phyloP scores from a whole-genome alignment of 164 flowering plant species.

The Nymphaea thermarum region DNA sequence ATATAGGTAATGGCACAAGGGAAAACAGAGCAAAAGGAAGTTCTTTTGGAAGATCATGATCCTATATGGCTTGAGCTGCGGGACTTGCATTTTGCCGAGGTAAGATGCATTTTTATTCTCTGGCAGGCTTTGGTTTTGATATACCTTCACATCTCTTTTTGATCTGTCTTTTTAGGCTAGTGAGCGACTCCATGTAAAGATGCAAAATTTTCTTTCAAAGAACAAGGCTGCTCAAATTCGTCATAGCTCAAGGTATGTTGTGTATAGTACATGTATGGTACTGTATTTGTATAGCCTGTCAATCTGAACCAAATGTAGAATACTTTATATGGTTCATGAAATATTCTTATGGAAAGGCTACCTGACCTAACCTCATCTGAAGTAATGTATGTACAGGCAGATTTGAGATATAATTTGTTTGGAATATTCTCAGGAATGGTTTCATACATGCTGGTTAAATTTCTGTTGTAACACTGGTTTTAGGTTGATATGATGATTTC shows the following conservation, averaged over 20 bases:
- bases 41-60: constrained; percentile 95
- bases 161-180: constrained; percentile 58
- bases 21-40: constrained; percentile 20
- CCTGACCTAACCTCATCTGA: no score
- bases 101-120: constrained; percentile 14
- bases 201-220: constrained; percentile 76
- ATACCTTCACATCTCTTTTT: constrained; percentile 6
- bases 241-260: constrained; percentile 49
- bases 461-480: no score
- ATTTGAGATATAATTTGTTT: no score
- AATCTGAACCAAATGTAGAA: no score
- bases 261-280: no score
- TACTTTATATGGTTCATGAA: no score
- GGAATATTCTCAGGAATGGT: no score
- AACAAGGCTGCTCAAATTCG: constrained; percentile 95
- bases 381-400: no score
- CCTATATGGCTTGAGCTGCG: constrained; percentile 96
- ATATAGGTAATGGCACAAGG: neutral
- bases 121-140: neutral
- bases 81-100: constrained; percentile 95
- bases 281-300: no score
- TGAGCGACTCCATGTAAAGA: constrained; percentile 78
- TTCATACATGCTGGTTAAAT: no score
- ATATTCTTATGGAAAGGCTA: no score
- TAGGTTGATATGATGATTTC: no score